These are phyloP conservation scores for Schizonepeta tenuifolia DNA, from an alignment of 257 asterid genomes.

Conservation along the genomic window DNA sequence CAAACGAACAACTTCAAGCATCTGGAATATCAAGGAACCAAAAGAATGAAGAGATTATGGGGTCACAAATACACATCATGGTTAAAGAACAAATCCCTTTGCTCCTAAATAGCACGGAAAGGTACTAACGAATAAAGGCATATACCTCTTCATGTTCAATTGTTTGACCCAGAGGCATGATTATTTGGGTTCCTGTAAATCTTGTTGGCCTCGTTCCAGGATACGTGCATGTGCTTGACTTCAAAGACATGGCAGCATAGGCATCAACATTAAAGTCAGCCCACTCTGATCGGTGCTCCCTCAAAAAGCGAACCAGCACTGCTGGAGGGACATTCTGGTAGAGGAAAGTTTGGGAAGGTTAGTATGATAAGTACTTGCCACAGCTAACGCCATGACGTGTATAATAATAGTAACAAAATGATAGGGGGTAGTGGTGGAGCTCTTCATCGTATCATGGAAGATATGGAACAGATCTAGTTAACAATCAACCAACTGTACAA, in stretches of 20 bases:
- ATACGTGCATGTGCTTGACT: slow-evolving; percentile 62
- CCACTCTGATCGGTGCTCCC: slow-evolving; percentile 98
- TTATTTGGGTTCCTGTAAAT: slow-evolving; percentile 84
- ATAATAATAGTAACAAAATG: background rate
- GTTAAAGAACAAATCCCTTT: background rate
- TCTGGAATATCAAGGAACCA: slow-evolving; percentile 41
- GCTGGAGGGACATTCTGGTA: slow-evolving; percentile 90
- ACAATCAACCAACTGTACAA: background rate
- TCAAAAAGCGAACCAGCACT: slow-evolving; percentile 72
- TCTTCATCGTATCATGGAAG: slow-evolving; percentile 5
- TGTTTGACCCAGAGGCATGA: slow-evolving; percentile 88
- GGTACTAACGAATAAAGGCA: background rate
- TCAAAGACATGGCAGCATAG: slow-evolving; percentile 71
- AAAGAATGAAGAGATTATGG: background rate
- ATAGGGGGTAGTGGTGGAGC: background rate
- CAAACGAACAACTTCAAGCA: slow-evolving; percentile 85
- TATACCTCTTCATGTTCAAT: slow-evolving; percentile 91
- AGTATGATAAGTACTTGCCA: slow-evolving; percentile 4
- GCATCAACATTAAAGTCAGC: slow-evolving; percentile 87
- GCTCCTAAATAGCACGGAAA: background rate
- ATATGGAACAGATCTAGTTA: background rate
- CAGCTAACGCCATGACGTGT: background rate
- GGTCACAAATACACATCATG: background rate
- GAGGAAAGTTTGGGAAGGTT: slow-evolving; percentile 17
- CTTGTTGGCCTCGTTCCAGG: slow-evolving; percentile 76